Evolutionary conservation across 148 eudicot genomes (phyloP), one percentile per base, ranked within the genome.

Genomic region (Rhododendron henanense): DNA sequence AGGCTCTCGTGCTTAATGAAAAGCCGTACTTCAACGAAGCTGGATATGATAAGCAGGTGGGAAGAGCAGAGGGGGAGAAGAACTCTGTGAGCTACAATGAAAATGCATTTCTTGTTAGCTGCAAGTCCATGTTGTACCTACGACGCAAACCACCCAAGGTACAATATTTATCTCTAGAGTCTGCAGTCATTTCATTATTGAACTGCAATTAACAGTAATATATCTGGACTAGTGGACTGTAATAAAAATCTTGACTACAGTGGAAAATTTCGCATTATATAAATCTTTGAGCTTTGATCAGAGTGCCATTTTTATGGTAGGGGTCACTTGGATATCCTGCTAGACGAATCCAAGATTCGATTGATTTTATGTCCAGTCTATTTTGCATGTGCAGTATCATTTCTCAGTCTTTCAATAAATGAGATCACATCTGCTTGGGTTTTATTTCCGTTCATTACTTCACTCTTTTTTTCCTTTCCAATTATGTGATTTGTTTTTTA

Each of bases 11-110:
- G 86, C 99, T 97, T 16, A 97, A 97, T 80, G 95, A 91, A 87
- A 97, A 92, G 89, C 99, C 99, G 8, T 97, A 95, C 81, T 97
- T 97, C 81, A 97, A 97, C 10, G 99, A 95, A 89, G 98, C 98
- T 7, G 97, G 99, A 39, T 96, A 94, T 87, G 99, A 96, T 77
- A 61, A 92, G 73, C 99, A 93, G 86, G 87, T 93, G 77, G 99
- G 99, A 18, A 91, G 94, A 91, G 92, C 89, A 25, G 98, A 97
- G 88, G 98, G 95, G 44, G 99, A 95, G 90, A 95, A 95, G 87
- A 97, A 97, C 88, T 97, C 98, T 39, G 88, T 91, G 33, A 93
- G 98, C 92, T 96, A 94, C 90, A 96, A 96, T 23, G 99, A 97
- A 83, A 97, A 93, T 90, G 96, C 98, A 4, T 93, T 93, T 90